Evolutionary conservation across 192 early-diverging fungal genomes (phyloP), one percentile per base, ranked within the genome.

Genomic region (Mortierella antarctica): DNA sequence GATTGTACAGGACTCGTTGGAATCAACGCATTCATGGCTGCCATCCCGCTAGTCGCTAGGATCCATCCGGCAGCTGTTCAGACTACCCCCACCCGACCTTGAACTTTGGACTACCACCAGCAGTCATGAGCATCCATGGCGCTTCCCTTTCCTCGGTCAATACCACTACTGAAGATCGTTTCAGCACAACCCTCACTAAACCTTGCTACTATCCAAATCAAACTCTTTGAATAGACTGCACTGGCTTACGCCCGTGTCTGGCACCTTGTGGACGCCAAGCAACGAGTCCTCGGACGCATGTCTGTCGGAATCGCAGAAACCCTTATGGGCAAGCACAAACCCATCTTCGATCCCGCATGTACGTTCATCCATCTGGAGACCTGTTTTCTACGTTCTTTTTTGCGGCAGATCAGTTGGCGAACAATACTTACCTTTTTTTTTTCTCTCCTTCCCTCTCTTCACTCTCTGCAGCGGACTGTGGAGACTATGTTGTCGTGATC

Each of bases 261-360:
- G 95, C 96, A 96, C 82, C 85, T 95, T 51, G 96, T 98, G 44
- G 95, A 97, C 82, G 94, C 94, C 41, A 88, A 90, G 63, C 93
- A 93, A 54, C 89, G 94, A 82, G 87, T 94, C 21, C 90, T 99
- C 40, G 96, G 96, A n/a, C 92, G 92, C 58, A 82, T 99, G 65
- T 89, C 95, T 15, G 88, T 94, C 52, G 88, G 92, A 53, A 93
- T 97, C 55, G 92, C 93, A 72, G 93, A 93, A 50, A 96, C 96
- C 18, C 89, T 99, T 48, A 93, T 96, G 87, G 97, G 97, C 42
- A 99, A 99, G 82, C 95, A 99, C 86, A 97, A 97, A 90, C 96
- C 96, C 23, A 93, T 93, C 53, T 96, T 89, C 71, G 88, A 96
- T 74, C 96, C 95, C 48, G 94, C 95, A 56, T 86, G 92, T 95